phyloP scores from a whole-genome alignment of 257 asterid species.

The Jacaranda copaia region DNA sequence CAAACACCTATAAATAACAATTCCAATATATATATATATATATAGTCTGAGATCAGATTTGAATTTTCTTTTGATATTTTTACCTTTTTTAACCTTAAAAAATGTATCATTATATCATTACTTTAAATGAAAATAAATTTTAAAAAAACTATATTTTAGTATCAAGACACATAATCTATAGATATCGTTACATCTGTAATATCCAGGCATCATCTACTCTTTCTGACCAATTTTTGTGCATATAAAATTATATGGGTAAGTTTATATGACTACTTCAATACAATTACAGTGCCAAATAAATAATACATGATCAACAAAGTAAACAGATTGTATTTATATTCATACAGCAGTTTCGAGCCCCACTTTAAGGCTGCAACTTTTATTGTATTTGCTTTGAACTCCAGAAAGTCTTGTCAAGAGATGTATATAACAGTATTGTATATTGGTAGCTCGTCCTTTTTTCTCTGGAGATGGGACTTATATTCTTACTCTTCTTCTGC shows the following conservation, averaged over 20 bases:
- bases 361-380: background rate
- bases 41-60: too few species aligned
- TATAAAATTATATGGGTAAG: background rate
- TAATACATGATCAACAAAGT: background rate
- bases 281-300: background rate
- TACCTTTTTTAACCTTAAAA: too few species aligned
- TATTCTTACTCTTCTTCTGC: constrained; percentile 64
- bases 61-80: too few species aligned
- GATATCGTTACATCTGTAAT: background rate
- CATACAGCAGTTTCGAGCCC: constrained; percentile 4
- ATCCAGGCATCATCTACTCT: background rate
- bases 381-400: background rate
- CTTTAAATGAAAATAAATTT: too few species aligned
- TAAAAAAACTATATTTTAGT: too few species aligned
- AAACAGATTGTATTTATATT: background rate
- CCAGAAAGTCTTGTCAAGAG: background rate
- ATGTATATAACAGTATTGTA: background rate
- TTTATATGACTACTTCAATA: background rate
- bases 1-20: too few species aligned
- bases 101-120: too few species aligned
- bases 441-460: background rate
- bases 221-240: background rate
- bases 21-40: too few species aligned
- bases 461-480: background rate
- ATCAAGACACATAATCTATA: too few species aligned